phyloP scores from a whole-genome alignment of 2,329 filamentous ascomycete genomes.

The Phaeophleospora eucalypticola region DNA sequence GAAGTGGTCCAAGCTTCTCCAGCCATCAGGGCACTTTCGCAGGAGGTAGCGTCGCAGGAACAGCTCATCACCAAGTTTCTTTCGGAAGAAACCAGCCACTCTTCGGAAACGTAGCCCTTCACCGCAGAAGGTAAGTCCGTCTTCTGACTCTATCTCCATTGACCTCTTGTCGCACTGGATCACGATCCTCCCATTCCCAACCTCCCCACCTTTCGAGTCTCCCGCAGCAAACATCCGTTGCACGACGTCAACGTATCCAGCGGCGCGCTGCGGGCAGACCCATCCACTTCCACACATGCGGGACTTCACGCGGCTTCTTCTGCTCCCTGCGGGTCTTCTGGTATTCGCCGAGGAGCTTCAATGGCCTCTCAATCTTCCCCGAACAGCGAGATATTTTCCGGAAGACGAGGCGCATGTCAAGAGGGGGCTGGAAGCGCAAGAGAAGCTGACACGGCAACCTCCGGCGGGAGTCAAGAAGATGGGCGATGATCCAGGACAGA shows the following conservation, averaged over 20 bases:
- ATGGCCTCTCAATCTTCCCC: conserved; percentile 47
- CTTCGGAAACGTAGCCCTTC: background rate
- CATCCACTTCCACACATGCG: conserved; percentile 16
- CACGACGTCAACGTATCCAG: background rate
- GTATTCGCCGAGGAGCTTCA: conserved; percentile 29
- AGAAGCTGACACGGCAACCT: conserved; percentile 37
- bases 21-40: background rate
- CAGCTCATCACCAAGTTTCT: background rate
- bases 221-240: background rate
- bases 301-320: conserved; percentile 19
- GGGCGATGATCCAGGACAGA: conserved; percentile 65
- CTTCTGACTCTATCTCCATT: background rate
- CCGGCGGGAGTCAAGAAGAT: conserved; percentile 70
- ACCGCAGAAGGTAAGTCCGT: background rate
- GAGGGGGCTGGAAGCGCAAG: conserved; percentile 38
- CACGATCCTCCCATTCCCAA: background rate
- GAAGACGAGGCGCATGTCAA: conserved; percentile 44
- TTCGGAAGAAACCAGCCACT: background rate
- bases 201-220: background rate
- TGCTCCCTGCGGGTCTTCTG: conserved; percentile 27
- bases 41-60: background rate
- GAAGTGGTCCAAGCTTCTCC: background rate
- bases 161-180: background rate
- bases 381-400: conserved; percentile 45
- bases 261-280: background rate